Evolutionary conservation across 805 yeast species (phyloP), one percentile per base, ranked within the genome.

Genomic region (Candida railenensis): DNA sequence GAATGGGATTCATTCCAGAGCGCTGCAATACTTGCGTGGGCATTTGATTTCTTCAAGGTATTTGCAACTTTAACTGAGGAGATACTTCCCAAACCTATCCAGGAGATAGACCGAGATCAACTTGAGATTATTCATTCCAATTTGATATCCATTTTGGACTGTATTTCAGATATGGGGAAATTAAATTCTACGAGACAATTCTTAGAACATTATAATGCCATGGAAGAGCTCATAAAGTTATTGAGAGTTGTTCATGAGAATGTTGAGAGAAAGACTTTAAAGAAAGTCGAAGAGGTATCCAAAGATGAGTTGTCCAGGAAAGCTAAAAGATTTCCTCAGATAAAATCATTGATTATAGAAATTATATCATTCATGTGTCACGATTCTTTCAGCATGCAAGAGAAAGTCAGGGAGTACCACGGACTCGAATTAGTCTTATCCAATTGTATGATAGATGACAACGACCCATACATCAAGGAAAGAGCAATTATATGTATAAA

Each of bases 401-500:
- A 91, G 47, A 60, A 66, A 37, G 69, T 87, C 32, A 69, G 97
- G 40, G 77, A 76, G 22, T 53, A 71, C 0, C 87, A 85, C 40
- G 96, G 89, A 0, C 62, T 92, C 12, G 88, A 82, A 44, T 64
- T 88, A 16, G 74, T 91, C 0, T 68, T 92, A 20, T 85, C 91
- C 5, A 85, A 84, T 51, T 91, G 97, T 67, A 80, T 86, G 34
- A 82, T 94, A 43, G 98, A 92, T 62, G 84, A 83, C 39, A 82
- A 87, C 59, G 95, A 94, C 61, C 98, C 97, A 0, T 92, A 77
- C 55, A 84, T 87, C 47, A 85, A 89, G 53, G 99, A 92, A 58
- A 70, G 92, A 49, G 78, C 96, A 1, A 87, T 94, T 30, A 66
- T 92, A 4, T 89, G 97, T 57, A 61, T 94, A 22, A 80, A 84